Evolutionary conservation across 2,329 filamentous ascomycete species (phyloP).

Genomic region (Scleromitrula shiraiana): DNA sequence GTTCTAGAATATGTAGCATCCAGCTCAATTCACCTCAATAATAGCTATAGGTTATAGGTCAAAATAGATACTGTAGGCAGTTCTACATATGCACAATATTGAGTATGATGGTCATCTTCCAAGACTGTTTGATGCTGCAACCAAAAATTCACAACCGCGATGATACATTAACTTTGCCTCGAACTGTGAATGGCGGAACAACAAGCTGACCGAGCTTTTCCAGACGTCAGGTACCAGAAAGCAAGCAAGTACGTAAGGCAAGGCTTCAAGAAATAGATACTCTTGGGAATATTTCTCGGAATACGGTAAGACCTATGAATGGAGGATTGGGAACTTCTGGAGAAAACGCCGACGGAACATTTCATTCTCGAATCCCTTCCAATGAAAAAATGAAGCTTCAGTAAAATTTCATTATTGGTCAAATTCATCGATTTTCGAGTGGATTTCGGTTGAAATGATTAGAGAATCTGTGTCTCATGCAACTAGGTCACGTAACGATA

Average conservation of each 20-base stretch:
- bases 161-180: background rate
- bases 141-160: no score
- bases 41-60: no score
- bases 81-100: no score
- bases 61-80: no score
- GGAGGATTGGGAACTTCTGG: background rate
- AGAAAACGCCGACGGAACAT: no score
- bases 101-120: no score
- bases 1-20: no score
- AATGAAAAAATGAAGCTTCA: conserved; percentile 4
- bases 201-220: background rate
- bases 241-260: conserved; percentile 1
- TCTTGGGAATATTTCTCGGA: background rate
- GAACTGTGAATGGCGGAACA: background rate
- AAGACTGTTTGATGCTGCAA: no score
- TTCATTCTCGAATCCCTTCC: background rate
- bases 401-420: background rate
- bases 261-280: background rate
- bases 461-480: conserved; percentile 7
- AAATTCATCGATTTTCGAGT: background rate
- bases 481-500: background rate
- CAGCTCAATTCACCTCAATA: no score
- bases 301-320: conserved; percentile 7
- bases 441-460: background rate
- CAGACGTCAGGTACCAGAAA: conserved; percentile 9